Evolutionary conservation across 1,284 basidiomycete genomes (phyloP).

Genomic region (Dichomitus squalens): DNA sequence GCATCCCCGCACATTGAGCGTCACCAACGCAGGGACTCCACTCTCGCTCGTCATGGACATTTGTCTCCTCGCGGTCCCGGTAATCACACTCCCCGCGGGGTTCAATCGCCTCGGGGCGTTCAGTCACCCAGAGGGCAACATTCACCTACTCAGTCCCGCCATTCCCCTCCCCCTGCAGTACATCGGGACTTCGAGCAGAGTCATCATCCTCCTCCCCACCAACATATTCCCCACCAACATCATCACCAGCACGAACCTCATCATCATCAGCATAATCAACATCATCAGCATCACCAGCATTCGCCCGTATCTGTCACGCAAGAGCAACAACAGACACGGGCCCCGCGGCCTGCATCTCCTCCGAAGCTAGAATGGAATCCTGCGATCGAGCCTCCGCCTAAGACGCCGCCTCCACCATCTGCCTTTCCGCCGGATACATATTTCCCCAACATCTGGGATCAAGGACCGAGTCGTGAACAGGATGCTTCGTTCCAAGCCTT

Average conservation of each 20-base stretch:
- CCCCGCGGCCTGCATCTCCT: constrained; percentile 54
- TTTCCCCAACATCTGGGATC: constrained; percentile 77
- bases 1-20: constrained; percentile 9
- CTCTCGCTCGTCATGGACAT: constrained; percentile 14
- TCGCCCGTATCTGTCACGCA: constrained; percentile 1
- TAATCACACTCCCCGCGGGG: not conserved
- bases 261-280: constrained; percentile 3
- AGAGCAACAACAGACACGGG: constrained; percentile 23
- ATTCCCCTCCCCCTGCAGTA: constrained; percentile 12
- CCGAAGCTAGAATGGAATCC: constrained; percentile 71
- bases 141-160: constrained; percentile 17
- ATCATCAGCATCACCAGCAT: constrained; percentile 10
- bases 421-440: constrained; percentile 70
- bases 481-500: constrained; percentile 36
- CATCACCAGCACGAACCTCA: not conserved
- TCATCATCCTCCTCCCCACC: constrained; percentile 3
- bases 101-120: constrained; percentile 12
- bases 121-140: constrained; percentile 23
- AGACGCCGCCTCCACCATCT: constrained; percentile 47
- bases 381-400: constrained; percentile 75
- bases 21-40: constrained; percentile 12
- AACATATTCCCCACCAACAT: constrained; percentile 7
- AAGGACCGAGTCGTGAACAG: constrained; percentile 43
- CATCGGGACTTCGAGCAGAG: constrained; percentile 8
- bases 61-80: constrained; percentile 5